Evolutionary conservation across 192 early-diverging fungal genomes (phyloP).

Genomic region (Lunasporangiospora selenospora): DNA sequence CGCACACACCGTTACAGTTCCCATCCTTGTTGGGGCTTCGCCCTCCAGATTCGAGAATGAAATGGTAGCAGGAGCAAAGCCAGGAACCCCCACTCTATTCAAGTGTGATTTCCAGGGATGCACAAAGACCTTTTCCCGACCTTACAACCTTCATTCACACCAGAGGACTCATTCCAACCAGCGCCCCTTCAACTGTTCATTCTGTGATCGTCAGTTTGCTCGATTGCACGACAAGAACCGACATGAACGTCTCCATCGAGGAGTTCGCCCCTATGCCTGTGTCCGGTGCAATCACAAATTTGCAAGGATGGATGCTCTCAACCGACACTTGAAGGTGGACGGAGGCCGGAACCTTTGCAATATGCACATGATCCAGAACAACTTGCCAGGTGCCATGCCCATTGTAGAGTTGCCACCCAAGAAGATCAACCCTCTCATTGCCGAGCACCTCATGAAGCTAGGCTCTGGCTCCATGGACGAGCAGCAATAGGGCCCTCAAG

Average conservation of each 20-base stretch:
- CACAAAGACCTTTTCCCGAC: slow-evolving; percentile 73
- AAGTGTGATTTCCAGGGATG: slow-evolving; percentile 70
- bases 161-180: slow-evolving; percentile 77
- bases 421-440: slow-evolving; percentile 43
- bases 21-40: too few relatives aligned
- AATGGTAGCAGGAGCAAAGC: too few relatives aligned
- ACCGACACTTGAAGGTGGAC: slow-evolving; percentile 66
- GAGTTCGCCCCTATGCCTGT: slow-evolving; percentile 79
- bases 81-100: too few relatives aligned
- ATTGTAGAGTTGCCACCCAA: slow-evolving; percentile 36
- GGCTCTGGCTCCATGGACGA: too few relatives aligned
- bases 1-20: too few relatives aligned
- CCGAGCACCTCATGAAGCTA: slow-evolving; percentile 28
- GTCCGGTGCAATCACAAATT: slow-evolving; percentile 79
- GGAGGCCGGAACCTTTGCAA: slow-evolving; percentile 46
- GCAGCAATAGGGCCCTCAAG: too few relatives aligned
- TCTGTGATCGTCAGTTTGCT: slow-evolving; percentile 84
- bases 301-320: slow-evolving; percentile 83
- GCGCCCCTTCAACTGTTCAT: slow-evolving; percentile 73
- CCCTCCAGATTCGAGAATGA: too few relatives aligned
- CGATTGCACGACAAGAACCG: slow-evolving; percentile 93
- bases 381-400: slow-evolving; percentile 32
- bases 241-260: slow-evolving; percentile 81
- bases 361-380: slow-evolving; percentile 34
- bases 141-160: slow-evolving; percentile 82